Evolutionary conservation across 2,329 filamentous ascomycete genomes (phyloP), one percentile per base, ranked within the genome.

Genomic region (Talaromyces verruculosus): DNA sequence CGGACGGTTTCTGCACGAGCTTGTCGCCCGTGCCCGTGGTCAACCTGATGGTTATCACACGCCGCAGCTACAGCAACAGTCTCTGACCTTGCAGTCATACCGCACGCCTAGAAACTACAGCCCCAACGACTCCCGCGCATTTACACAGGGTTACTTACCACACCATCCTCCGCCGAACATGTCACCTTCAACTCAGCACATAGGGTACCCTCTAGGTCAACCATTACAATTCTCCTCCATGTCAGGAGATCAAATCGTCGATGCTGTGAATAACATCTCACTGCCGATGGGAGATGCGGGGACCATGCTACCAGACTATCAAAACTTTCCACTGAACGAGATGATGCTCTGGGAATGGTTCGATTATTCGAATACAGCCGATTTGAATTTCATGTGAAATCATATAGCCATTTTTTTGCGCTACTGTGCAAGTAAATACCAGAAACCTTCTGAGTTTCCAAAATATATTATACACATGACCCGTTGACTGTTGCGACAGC

Each of bases 191-290:
- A 74, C 75, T 41, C 65, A 74, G 33, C 71, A 75, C 4, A 66
- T 74, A 19, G 68, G 75, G 5, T 66, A 82, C 8, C 84, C 63
- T 7, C 17, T 82, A 81, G 73, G 81, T 0, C 84, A 86, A 67
- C 81, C 85, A 4, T 63, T 89, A 25, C 86, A 87, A 28, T 89
- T 90, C 73, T 89, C 87, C 2, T 81, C 87, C 37, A 91, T 91
- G 88, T 90, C 88, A 0, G 87, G 89, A 65, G 84, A 89, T 66
- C 87, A 91, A 72, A 88, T 90, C 57, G 83, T 87, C 5, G 87
- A 89, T 68, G 86, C 88, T 4, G 82, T 90, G 33, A 89, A 88
- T 71, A 84, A 86, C 68, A 85, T 87, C 0, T 87, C 84, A 3
- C 84, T 87, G 30, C 83, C 84, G 17, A 85, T 89, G 67, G 84